Percentiles rank a stretch among this genome's conserved stretches.
These are phyloP conservation scores for Saccharomycopsis capsularis DNA, from an alignment of 805 yeast species.

Conservation along the genomic window DNA sequence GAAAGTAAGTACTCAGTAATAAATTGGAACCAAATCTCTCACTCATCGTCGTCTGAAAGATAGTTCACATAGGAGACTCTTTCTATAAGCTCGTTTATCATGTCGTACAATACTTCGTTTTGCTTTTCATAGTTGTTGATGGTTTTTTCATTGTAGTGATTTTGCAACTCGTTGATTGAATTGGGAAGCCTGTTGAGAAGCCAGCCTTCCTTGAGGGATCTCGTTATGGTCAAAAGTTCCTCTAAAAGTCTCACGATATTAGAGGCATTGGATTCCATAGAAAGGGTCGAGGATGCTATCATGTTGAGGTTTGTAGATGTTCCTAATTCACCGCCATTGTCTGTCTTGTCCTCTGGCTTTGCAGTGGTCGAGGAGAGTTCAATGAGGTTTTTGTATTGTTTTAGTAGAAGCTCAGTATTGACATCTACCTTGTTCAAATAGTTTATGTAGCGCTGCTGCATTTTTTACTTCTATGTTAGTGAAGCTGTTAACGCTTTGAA, in stretches of 20 bases:
- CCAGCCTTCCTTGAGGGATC: slow-evolving; percentile 20
- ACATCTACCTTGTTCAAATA: slow-evolving; percentile 18
- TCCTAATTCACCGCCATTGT: neutral
- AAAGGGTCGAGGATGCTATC: slow-evolving; percentile 18
- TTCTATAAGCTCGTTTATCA: slow-evolving; percentile 18
- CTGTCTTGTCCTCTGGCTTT: slow-evolving; percentile 2
- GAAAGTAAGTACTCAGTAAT: no score
- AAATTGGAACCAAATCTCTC: no score
- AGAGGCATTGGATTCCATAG: slow-evolving; percentile 16
- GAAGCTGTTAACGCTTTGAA: no score
- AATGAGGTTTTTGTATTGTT: slow-evolving; percentile 13
- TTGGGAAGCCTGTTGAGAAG: slow-evolving; percentile 19
- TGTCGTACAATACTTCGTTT: slow-evolving; percentile 12
- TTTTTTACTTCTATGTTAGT: no score
- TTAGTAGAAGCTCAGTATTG: slow-evolving; percentile 19
- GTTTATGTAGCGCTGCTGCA: slow-evolving; percentile 19
- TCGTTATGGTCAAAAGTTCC: slow-evolving; percentile 18
- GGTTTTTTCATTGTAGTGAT: slow-evolving; percentile 16
- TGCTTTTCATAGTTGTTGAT: slow-evolving; percentile 17
- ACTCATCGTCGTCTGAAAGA: neutral
- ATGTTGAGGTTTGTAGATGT: slow-evolving; percentile 11
- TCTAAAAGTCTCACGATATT: slow-evolving; percentile 16
- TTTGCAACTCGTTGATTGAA: slow-evolving; percentile 13
- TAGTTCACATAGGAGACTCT: slow-evolving; percentile 12
- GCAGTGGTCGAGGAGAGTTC: slow-evolving; percentile 9